phyloP scores from a whole-genome alignment of 441 rosid genomes.

The Bocquillonia castaneifolia region DNA sequence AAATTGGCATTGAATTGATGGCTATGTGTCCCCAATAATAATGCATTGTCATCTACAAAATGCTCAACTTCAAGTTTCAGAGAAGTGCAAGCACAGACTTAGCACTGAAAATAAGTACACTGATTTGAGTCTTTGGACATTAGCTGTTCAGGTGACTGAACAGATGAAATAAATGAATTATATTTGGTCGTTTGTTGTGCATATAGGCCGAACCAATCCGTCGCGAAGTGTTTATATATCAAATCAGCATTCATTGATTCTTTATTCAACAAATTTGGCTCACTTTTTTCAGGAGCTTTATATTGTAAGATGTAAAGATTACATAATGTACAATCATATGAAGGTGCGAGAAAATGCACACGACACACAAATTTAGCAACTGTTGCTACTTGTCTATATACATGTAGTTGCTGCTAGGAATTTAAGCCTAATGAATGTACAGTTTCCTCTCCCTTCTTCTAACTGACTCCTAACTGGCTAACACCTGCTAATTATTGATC shows the following conservation, averaged over 20 bases:
- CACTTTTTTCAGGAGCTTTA: not conserved
- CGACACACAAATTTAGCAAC: too few species aligned
- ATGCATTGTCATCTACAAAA: not conserved
- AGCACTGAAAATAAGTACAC: constrained; percentile 9
- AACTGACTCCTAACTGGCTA: too few species aligned
- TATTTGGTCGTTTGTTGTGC: constrained; percentile 11
- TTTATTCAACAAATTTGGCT: not conserved
- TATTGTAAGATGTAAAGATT: not conserved
- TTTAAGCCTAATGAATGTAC: too few species aligned
- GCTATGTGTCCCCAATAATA: not conserved
- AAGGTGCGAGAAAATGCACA: too few species aligned
- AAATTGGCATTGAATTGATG: constrained; percentile 5
- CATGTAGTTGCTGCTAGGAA: too few species aligned
- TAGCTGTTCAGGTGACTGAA: constrained; percentile 22
- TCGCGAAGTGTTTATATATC: not conserved
- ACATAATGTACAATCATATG: not conserved
- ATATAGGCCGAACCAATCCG: not conserved
- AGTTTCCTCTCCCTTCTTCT: too few species aligned
- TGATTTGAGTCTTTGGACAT: not conserved
- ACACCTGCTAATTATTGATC: too few species aligned
- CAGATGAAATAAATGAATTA: constrained; percentile 27
- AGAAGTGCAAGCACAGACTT: constrained; percentile 17
- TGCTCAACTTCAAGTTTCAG: not conserved
- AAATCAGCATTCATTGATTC: constrained; percentile 23
- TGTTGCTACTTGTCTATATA: not conserved